Percentiles rank a stretch among this genome's conserved stretches.
Conservation (phyloP, 192 early-diverging fungal genomes). For the Radiomyces spectabilis region DNA sequence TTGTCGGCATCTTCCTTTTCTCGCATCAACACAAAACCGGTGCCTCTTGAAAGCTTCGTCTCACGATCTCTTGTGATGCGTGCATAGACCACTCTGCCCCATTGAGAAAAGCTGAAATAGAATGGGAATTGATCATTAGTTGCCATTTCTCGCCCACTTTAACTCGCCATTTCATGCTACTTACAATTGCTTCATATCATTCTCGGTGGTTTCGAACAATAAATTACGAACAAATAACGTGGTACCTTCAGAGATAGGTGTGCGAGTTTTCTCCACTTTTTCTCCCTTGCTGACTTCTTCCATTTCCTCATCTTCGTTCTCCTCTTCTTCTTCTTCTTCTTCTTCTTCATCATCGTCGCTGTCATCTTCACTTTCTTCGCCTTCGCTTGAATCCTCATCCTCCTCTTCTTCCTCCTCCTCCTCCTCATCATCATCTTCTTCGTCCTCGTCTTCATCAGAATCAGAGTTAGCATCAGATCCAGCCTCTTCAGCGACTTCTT, state of each 20-base stretch:
- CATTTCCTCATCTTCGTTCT: conserved; percentile 26
- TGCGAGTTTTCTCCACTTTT: conserved; percentile 20
- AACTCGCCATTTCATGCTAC: not conserved
- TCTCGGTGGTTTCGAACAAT: conserved; percentile 84
- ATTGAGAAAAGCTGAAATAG: conserved; percentile 65
- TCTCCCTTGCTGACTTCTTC: conserved; percentile 27
- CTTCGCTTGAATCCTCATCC: conserved; percentile 26
- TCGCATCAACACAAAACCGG: conserved; percentile 90
- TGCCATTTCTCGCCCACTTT: not conserved
- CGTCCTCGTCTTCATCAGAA: conserved; percentile 41
- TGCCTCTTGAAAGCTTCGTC: conserved; percentile 83
- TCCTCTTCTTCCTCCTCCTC: conserved; percentile 18
- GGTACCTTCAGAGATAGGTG: conserved; percentile 47
- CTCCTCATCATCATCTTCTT: conserved; percentile 23
- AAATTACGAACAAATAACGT: conserved; percentile 94
- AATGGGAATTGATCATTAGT: not conserved
- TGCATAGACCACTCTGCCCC: conserved; percentile 74
- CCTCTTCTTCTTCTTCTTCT: conserved; percentile 27
- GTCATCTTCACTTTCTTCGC: conserved; percentile 22
- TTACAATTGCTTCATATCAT: conserved; percentile 53
- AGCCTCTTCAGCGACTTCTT: conserved; percentile 13
- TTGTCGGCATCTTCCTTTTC: conserved; percentile 60
- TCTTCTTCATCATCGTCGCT: conserved; percentile 28
- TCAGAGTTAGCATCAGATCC: conserved; percentile 8
- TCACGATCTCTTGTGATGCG: conserved; percentile 75